Percentiles rank a stretch among this genome's conserved stretches.
phyloP scores from a whole-genome alignment of 139 green algal genomes.

The Closterium sp. region DNA sequence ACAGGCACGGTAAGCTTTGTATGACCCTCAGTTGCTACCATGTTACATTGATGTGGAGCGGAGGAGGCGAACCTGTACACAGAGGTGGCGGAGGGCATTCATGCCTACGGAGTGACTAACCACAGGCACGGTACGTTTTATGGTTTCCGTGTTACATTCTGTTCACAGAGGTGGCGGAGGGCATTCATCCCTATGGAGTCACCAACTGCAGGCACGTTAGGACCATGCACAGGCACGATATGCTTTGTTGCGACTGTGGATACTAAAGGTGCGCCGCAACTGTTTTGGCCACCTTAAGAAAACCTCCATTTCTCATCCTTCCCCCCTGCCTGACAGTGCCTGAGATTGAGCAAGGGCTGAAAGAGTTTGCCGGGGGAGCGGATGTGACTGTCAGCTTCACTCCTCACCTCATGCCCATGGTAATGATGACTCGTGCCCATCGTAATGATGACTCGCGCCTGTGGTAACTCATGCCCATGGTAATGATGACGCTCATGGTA shows the following conservation, averaged over 20 bases:
- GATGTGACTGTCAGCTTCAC: constrained; percentile 84
- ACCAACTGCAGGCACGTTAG: constrained; percentile 55
- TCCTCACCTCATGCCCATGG: constrained; percentile 95
- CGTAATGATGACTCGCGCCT: no score
- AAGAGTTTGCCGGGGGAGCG: constrained; percentile 66
- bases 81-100: constrained; percentile 76
- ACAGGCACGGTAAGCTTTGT: constrained; percentile 41
- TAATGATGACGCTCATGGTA: no score
- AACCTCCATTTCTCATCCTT: no score
- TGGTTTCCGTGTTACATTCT: no score
- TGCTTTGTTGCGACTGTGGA: no score
- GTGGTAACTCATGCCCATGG: no score
- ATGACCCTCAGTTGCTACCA: no score
- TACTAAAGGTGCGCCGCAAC: no score
- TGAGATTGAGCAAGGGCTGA: constrained; percentile 94
- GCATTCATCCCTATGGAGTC: constrained; percentile 2
- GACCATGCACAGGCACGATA: not conserved
- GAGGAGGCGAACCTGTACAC: constrained; percentile 75
- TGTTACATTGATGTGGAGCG: constrained; percentile 62
- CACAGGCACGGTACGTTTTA: constrained; percentile 43
- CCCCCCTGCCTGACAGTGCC: no score
- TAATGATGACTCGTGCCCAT: not conserved
- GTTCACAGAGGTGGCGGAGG: constrained; percentile 87
- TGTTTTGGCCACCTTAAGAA: no score
- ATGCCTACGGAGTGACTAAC: constrained; percentile 30